phyloP scores from a whole-genome alignment of 495 filamentous ascomycete genomes.

The Gamarada debralockiae region DNA sequence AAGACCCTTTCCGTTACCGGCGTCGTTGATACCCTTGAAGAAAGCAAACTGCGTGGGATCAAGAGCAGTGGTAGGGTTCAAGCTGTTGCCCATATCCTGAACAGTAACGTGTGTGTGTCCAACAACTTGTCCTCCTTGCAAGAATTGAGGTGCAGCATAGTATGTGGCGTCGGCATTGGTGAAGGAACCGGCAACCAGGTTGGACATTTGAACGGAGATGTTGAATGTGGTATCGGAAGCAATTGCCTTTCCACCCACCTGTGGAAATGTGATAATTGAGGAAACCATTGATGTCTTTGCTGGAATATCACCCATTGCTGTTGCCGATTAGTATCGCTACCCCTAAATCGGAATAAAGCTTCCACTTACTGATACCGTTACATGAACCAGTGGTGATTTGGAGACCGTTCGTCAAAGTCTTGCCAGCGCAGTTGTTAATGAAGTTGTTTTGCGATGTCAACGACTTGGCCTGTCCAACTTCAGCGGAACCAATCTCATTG shows the following conservation, averaged over 20 bases:
- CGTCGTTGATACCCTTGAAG: slow-evolving; percentile 79
- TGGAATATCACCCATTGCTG: slow-evolving; percentile 68
- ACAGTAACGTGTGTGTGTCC: slow-evolving; percentile 56
- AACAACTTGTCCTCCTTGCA: slow-evolving; percentile 52
- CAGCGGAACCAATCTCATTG: slow-evolving; percentile 16
- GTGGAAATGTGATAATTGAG: slow-evolving; percentile 54
- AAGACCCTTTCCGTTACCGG: slow-evolving; percentile 58
- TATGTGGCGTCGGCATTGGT: slow-evolving; percentile 62
- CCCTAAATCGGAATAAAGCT: slow-evolving; percentile 26
- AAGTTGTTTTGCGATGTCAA: slow-evolving; percentile 45
- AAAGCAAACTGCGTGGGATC: slow-evolving; percentile 58
- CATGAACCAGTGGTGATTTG: slow-evolving; percentile 65
- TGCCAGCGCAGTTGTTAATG: slow-evolving; percentile 65
- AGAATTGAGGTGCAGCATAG: slow-evolving; percentile 63
- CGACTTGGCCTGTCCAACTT: slow-evolving; percentile 19
- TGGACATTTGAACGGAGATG: slow-evolving; percentile 53
- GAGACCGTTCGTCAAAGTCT: slow-evolving; percentile 65
- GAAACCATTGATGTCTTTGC: slow-evolving; percentile 61
- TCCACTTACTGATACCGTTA: slow-evolving; percentile 63
- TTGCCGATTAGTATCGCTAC: neutral
- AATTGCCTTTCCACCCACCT: slow-evolving; percentile 42
- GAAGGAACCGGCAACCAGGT: slow-evolving; percentile 63
- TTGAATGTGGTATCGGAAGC: slow-evolving; percentile 48
- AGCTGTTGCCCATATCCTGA: slow-evolving; percentile 52
- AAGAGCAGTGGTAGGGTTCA: slow-evolving; percentile 50